Evolutionary conservation across 495 filamentous ascomycete genomes (phyloP), one percentile per base, ranked within the genome.

Genomic region (Sporormia fimetaria): DNA sequence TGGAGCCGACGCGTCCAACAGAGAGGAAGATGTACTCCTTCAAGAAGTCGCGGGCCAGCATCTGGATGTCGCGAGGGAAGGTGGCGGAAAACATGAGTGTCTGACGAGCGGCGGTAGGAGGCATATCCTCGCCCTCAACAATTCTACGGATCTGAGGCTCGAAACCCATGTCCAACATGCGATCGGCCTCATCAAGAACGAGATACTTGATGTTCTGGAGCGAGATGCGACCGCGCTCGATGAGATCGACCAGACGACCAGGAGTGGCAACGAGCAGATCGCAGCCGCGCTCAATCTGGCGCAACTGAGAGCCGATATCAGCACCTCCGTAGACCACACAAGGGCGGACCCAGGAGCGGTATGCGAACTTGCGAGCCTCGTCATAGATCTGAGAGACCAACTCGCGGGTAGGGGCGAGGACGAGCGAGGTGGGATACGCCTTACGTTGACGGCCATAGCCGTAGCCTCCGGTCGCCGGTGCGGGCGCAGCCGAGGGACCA

Each of bases 81-180:
- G 90, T 98, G 57, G 88, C 88, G 16, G 87, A 96, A 63, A 98
- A 98, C 90, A 98, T 98, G 69, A 98, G 87, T 28, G 90, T 94
- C 65, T 96, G 92, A 56, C 92, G 86, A 53, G 71, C 65, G 42
- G 81, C 69, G 46, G 86, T 83, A 31, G 67, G 64, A 24, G 92
- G 90, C 90, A 96, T 95, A 58, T 98, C 90, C 66, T 94, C 90
- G 47, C 83, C 84, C 65, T 98, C 87, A 17, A 98, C 87, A 54
- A 98, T 96, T 51, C 90, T 81, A 51, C 90, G 87, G 61, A 98
- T 95, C 65, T 98, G 90, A 55, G 90, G 90, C 71, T 98, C 90
- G 73, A 98, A 98, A 81, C 90, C 90, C 90, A 98, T 96, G 70
- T 98, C 90, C 73, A 98, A 68, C 90, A 98, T 96, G 63, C 92